These are phyloP conservation scores for Zygotorulaspora danielsina DNA, from an alignment of 805 yeast genomes.

Conservation along the genomic window DNA sequence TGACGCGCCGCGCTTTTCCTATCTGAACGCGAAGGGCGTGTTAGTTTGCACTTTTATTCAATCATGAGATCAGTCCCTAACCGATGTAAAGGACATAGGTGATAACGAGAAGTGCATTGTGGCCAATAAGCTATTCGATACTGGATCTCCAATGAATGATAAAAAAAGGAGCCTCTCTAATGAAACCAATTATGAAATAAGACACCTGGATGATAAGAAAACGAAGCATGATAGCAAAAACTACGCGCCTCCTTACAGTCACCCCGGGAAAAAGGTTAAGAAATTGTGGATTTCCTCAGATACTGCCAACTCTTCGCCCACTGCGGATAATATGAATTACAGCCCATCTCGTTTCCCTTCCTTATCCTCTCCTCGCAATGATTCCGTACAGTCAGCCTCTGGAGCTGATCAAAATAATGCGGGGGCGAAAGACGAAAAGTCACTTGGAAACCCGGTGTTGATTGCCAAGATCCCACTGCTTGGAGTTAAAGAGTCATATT, in stretches of 20 bases:
- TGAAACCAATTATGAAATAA: background rate
- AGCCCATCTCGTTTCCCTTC: background rate
- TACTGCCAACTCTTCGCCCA: background rate
- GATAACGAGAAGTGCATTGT: too few species aligned
- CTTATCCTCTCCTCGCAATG: background rate
- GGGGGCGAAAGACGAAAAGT: background rate
- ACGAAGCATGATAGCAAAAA: background rate
- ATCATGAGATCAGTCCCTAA: too few species aligned
- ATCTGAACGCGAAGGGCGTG: too few species aligned
- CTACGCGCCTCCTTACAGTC: background rate
- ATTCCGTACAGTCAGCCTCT: background rate
- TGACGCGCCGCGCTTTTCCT: too few species aligned
- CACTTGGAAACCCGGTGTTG: background rate
- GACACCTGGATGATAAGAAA: background rate
- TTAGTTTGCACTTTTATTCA: too few species aligned
- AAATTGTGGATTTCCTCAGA: conserved; percentile 8
- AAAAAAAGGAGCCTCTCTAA: background rate
- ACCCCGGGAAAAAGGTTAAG: conserved; percentile 4
- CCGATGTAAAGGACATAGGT: too few species aligned
- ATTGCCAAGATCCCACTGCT: background rate
- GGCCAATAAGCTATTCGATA: too few species aligned
- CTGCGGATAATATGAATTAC: background rate
- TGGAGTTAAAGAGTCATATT: background rate
- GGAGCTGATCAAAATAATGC: background rate
- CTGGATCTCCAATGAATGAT: background rate